Conservation (phyloP, 202 grass and related monocot species). For the Digitaria exilis region DNA sequence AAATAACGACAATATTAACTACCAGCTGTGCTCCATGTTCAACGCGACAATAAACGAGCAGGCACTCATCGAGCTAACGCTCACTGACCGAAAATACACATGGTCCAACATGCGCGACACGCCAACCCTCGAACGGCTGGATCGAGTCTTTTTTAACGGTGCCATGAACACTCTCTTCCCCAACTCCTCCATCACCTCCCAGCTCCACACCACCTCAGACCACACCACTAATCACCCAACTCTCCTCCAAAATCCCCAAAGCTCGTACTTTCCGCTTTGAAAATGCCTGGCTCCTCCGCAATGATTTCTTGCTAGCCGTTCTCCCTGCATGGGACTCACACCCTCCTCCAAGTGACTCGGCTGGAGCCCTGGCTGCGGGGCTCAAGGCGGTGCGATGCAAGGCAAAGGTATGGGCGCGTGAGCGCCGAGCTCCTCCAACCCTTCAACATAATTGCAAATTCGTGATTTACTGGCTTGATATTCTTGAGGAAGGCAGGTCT, state of each 20-base stretch:
- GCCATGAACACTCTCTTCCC: neutral
- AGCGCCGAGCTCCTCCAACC: no score
- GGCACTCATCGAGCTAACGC: accelerated
- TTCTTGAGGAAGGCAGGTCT: neutral
- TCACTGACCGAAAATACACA: neutral
- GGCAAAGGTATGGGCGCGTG: neutral
- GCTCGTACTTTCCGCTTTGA: neutral
- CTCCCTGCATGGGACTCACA: neutral
- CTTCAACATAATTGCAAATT: neutral
- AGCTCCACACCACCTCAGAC: neutral
- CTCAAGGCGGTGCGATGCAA: neutral
- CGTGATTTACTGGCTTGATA: neutral
- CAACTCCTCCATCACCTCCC: neutral
- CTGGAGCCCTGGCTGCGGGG: neutral
- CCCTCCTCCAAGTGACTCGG: no score
- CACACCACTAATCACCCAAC: neutral
- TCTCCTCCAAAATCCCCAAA: neutral
- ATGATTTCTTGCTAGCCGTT: neutral
- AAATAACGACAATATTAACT: neutral
- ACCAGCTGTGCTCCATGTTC: neutral
- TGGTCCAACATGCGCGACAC: neutral
- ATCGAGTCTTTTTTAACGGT: neutral
- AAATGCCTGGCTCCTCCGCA: neutral
- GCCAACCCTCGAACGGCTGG: neutral
- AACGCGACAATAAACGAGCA: neutral